Percentiles rank a stretch among this genome's conserved stretches.
Conservation (phyloP, 1,139 yeast species). For the Yamadazyma taylorii region DNA sequence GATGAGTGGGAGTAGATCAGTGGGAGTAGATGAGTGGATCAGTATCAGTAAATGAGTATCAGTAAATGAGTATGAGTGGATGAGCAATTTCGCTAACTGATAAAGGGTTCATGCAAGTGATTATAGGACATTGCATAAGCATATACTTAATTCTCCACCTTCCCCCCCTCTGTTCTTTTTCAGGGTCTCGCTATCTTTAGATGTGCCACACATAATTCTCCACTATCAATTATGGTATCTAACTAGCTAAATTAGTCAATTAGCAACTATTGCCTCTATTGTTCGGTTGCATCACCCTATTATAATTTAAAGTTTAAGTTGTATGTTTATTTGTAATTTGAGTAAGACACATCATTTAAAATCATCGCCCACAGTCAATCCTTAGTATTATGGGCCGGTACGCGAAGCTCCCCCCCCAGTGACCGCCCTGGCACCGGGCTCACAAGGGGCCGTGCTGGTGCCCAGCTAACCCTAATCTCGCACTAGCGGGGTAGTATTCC, state of each 20-base stretch:
- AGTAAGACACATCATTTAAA: neutral
- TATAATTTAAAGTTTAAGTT: neutral
- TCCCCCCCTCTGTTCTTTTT: no score
- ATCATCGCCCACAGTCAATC: no score
- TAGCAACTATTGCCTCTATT: neutral
- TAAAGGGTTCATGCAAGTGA: no score
- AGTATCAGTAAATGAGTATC: no score
- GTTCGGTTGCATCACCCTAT: slow-evolving; percentile 2
- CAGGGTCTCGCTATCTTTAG: no score
- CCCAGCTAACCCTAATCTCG: neutral
- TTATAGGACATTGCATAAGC: no score
- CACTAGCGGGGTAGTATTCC: neutral
- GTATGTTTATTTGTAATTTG: slow-evolving; percentile 1
- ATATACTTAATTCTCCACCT: no score
- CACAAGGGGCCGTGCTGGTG: neutral
- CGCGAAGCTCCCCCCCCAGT: neutral
- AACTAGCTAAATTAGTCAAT: neutral
- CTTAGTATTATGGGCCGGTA: no score
- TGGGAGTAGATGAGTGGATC: no score
- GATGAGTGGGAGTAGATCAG: no score
- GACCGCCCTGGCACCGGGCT: neutral
- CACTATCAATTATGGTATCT: neutral
- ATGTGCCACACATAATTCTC: neutral
- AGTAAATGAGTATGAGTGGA: no score
- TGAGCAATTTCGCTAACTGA: no score